Percentiles rank a stretch among this genome's conserved stretches.
phyloP scores from a whole-genome alignment of 768 basidiomycete species.

The Cystobasidium tubakii region DNA sequence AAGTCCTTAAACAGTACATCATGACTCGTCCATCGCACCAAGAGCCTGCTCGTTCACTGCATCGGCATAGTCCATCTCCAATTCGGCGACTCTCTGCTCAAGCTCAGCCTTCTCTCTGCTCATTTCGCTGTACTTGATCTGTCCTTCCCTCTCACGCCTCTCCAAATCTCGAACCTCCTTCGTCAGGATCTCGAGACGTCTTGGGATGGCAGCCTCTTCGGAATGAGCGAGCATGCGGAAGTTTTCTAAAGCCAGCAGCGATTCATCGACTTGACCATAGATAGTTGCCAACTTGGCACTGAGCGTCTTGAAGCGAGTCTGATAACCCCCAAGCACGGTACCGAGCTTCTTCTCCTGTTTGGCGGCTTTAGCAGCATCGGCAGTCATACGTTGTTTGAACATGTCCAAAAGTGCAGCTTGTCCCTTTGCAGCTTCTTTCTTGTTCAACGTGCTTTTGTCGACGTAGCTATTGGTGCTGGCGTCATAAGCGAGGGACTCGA shows the following conservation, averaged over 20 bases:
- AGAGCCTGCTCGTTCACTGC: slow-evolving; percentile 37
- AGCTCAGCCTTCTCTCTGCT: slow-evolving; percentile 50
- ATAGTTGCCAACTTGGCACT: slow-evolving; percentile 45
- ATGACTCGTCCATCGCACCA: slow-evolving; percentile 21
- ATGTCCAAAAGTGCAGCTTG: slow-evolving; percentile 60
- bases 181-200: slow-evolving; percentile 67
- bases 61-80: slow-evolving; percentile 41
- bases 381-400: slow-evolving; percentile 65
- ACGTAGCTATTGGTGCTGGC: slow-evolving; percentile 61
- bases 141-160: slow-evolving; percentile 67
- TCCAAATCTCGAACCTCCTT: slow-evolving; percentile 82
- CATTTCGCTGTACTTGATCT: slow-evolving; percentile 77
- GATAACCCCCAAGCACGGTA: slow-evolving; percentile 84
- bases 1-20: neutral
- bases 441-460: slow-evolving; percentile 58
- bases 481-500: slow-evolving; percentile 59
- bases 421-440: slow-evolving; percentile 61
- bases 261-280: slow-evolving; percentile 39
- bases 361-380: slow-evolving; percentile 69
- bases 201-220: slow-evolving; percentile 68
- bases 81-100: slow-evolving; percentile 37
- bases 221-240: slow-evolving; percentile 68
- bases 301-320: slow-evolving; percentile 65
- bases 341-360: slow-evolving; percentile 88
- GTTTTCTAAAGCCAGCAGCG: slow-evolving; percentile 60